Base-by-base conservation (phyloP, 352 stramenopile species). In the Globisporangium abappressorium region DNA sequence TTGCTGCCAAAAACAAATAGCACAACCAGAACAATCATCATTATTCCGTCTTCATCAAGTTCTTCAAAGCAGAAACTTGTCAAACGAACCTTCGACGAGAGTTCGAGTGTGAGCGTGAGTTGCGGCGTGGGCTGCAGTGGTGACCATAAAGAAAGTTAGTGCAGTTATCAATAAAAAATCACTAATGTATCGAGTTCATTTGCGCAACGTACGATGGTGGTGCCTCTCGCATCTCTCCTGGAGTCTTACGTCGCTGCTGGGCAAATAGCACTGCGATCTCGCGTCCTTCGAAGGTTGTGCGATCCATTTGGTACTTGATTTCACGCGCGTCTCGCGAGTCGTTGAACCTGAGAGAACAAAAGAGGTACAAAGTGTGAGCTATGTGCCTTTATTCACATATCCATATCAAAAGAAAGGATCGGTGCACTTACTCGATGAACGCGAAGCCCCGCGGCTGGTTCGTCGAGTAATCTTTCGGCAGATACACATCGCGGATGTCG, bases 181-280 rank as follows among this genome's bases (percentile, higher is more conserved):
- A 11, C 11, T 12, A 43, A 43, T 5, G 15, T 20, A 49, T 49
- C 41, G 15, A 49, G 5, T 15, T 49, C 15, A 11, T 9, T n/a
- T 49, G 15, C 41, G 22, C 36, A 33, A 59, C 64, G 14, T 64
- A 69, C 64, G 57, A 54, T 57, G 43, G 7, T 11, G 64, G 49
- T 26, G 57, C 62, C 33, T 71, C 65, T 38, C 85, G 83, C 85
- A 93, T 93, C 63, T 93, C 75, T 1, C 88, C 79, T 2, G 85
- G 85, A 51, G 81, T 93, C 77, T 93, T 93, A 65, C 85, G 82
- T 24, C 81, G 73, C 64, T 93, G 81, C 69, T 93, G 84, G 8
- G 85, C 85, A 66, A 93, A 93, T 9, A 93, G 70, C 58, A 93
- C 85, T 5, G 81, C 83, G 54, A 93, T 89, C 74, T 93, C 85